Evolutionary conservation across 768 basidiomycete genomes (phyloP).

Genomic region (Hericium coralloides): DNA sequence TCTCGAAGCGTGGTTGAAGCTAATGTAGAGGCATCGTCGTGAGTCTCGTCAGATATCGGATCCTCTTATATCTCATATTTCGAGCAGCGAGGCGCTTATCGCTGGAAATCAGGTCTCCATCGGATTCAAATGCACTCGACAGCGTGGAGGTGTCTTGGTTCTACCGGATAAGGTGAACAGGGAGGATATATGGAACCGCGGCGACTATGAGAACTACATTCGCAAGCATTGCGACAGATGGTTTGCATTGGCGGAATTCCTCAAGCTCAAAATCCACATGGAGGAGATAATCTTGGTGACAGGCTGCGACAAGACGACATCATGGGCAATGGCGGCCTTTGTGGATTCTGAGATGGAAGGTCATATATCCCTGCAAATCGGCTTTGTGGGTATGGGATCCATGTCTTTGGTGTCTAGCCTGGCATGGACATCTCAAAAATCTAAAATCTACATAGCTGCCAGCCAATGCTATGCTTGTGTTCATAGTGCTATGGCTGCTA

Average conservation of each 20-base stretch:
- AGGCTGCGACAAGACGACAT: slow-evolving; percentile 9
- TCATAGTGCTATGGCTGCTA: too few species aligned
- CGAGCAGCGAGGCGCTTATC: not conserved
- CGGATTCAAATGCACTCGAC: slow-evolving; percentile 1
- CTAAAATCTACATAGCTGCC: too few species aligned
- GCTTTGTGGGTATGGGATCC: not conserved
- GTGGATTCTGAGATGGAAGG: not conserved
- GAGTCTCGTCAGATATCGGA: not conserved
- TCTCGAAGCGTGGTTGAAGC: not conserved
- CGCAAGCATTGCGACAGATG: slow-evolving; percentile 11
- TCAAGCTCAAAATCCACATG: slow-evolving; percentile 1
- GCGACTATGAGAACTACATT: slow-evolving; percentile 7
- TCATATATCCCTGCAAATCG: not conserved
- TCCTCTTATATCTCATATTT: not conserved
- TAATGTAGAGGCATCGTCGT: not conserved
- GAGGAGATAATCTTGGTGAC: slow-evolving; percentile 13
- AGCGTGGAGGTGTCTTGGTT: slow-evolving; percentile 7
- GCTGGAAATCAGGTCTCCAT: not conserved
- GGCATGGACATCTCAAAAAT: too few species aligned
- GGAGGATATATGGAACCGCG: not conserved
- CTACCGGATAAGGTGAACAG: not conserved
- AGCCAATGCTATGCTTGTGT: too few species aligned
- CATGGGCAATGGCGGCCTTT: slow-evolving; percentile 13
- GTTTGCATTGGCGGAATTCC: not conserved
- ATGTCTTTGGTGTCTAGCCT: slow-evolving; percentile 1